Evolutionary conservation across 2,329 filamentous ascomycete species (phyloP).

Genomic region (Pestalotiopsis sp.): DNA sequence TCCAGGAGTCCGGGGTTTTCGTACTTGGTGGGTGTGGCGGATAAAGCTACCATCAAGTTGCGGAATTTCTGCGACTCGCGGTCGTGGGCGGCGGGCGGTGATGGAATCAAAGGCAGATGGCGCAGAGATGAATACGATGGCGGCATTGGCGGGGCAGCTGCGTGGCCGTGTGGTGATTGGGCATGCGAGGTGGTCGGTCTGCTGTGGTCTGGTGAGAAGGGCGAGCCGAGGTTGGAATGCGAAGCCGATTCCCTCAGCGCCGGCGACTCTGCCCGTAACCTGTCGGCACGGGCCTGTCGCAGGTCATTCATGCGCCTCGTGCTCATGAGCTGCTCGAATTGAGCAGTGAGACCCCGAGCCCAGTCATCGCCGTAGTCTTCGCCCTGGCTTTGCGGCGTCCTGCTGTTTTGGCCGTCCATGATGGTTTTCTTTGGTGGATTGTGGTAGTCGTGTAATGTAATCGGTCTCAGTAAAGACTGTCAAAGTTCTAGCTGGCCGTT

Average conservation of each 20-base stretch:
- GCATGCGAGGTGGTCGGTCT: constrained; percentile 51
- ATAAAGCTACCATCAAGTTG: constrained; percentile 82
- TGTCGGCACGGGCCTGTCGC: constrained; percentile 61
- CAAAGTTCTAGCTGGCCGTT: neutral
- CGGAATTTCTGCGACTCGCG: constrained; percentile 73
- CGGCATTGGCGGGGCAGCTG: constrained; percentile 36
- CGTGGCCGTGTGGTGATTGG: constrained; percentile 38
- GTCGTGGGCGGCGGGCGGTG: constrained; percentile 69
- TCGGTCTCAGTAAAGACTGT: neutral
- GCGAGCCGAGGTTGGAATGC: constrained; percentile 46
- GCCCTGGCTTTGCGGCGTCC: constrained; percentile 23
- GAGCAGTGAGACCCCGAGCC: constrained; percentile 77
- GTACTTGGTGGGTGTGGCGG: constrained; percentile 87
- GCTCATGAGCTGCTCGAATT: constrained; percentile 85
- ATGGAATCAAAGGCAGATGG: constrained; percentile 63
- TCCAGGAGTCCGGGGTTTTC: constrained; percentile 95
- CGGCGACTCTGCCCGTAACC: constrained; percentile 61
- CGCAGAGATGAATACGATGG: constrained; percentile 52
- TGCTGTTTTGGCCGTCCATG: constrained; percentile 27
- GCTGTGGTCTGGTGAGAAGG: constrained; percentile 40
- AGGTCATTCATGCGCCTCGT: constrained; percentile 87
- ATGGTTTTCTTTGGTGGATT: constrained; percentile 10
- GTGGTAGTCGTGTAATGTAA: neutral
- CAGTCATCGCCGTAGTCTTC: constrained; percentile 68
- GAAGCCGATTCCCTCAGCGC: constrained; percentile 54